phyloP scores from a whole-genome alignment of 2,329 filamentous ascomycete species.

The Pezicula neosporulosa region DNA sequence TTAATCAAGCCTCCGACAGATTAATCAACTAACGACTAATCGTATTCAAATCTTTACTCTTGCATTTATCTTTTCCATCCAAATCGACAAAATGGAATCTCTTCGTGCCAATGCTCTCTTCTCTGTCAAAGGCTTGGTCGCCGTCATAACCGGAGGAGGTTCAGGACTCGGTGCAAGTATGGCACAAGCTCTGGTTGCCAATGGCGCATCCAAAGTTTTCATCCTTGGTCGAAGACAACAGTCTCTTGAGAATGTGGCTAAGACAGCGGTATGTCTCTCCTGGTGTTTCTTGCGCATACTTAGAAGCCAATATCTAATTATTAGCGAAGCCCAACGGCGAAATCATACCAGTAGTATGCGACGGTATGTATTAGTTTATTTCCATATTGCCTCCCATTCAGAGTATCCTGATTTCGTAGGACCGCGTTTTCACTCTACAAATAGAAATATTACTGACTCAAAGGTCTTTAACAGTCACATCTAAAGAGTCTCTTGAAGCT shows the following conservation, averaged over 20 bases:
- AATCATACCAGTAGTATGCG: neutral
- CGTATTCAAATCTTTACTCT: no score
- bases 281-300: neutral
- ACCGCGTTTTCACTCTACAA: neutral
- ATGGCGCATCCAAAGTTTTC: conserved; percentile 51
- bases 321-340: neutral
- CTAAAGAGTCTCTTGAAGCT: conserved; percentile 53
- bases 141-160: neutral
- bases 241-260: conserved; percentile 41
- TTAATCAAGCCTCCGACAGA: no score
- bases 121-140: neutral
- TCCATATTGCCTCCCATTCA: no score
- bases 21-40: no score
- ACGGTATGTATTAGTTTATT: neutral
- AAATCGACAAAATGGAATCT: neutral
- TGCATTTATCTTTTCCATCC: no score
- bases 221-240: conserved; percentile 48
- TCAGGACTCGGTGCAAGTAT: conserved; percentile 26
- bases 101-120: neutral
- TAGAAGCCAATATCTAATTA: neutral
- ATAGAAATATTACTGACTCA: neutral
- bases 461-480: neutral
- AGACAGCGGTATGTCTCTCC: conserved; percentile 10
- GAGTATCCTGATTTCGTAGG: no score
- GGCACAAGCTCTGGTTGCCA: conserved; percentile 44